Evolutionary conservation across 2,329 filamentous ascomycete genomes (phyloP).

Genomic region (Colletotrichum kahawae): DNA sequence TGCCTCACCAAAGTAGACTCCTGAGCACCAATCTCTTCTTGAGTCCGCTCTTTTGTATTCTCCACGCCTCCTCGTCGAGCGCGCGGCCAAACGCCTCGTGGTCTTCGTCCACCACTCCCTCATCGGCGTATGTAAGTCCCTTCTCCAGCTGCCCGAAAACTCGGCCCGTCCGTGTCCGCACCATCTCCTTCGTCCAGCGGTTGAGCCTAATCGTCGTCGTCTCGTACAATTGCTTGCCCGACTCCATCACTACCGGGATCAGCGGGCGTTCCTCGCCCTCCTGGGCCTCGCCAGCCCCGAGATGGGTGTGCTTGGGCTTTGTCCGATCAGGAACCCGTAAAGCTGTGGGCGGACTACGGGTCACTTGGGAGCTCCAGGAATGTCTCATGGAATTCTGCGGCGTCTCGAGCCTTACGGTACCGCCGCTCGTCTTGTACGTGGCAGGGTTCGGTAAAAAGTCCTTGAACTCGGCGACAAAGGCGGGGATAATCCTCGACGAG

Average conservation of each 20-base stretch:
- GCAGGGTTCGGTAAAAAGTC: constrained; percentile 11
- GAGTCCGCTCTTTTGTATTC: not conserved
- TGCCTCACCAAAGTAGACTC: not conserved
- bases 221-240: not conserved
- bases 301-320: not conserved
- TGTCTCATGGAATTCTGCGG: not conserved
- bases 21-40: not conserved
- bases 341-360: not conserved
- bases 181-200: not conserved
- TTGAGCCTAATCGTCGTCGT: not conserved
- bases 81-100: not conserved
- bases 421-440: constrained; percentile 11
- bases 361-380: not conserved
- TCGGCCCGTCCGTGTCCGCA: not conserved
- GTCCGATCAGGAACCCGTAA: not conserved
- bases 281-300: not conserved
- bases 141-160: not conserved
- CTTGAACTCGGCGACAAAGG: constrained; percentile 19
- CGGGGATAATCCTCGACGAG: not conserved
- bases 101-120: not conserved
- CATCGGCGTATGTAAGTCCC: not conserved
- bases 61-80: not conserved
- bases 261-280: not conserved
- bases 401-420: constrained; percentile 11
- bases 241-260: not conserved